Evolutionary conservation across 208 protist genomes (phyloP), one percentile per base, ranked within the genome.

Genomic region (Trypanosoma brucei): DNA sequence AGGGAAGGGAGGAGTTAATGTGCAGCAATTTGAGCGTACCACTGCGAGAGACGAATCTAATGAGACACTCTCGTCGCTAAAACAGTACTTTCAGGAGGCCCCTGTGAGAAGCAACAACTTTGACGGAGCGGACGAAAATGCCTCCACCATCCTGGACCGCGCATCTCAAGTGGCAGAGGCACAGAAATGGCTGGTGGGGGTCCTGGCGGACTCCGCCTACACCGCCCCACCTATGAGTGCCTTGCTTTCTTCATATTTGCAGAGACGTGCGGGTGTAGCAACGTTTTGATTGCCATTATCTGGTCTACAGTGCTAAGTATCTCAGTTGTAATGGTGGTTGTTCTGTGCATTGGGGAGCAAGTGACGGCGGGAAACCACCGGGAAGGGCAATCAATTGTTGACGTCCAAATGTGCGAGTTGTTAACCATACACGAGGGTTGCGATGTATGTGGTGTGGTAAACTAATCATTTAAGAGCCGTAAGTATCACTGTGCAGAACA

Each of bases 151-250:
- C 11, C 6, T 70, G 35, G 5, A 55, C 35, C 40, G 70, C 22
- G 59, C 68, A 2, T 34, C 56, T n/a, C 65, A 56, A 9, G 59
- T 65, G 55, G 31, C 38, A 13, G 58, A 57, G 50, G 63, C 70
- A n/a, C 59, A 70, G 54, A 65, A 60, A 31, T 94, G 85, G 83
- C 57, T 94, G 36, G 55, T 8, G 13, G 74, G 79, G 50, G 81
- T 94, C 34, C 75, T 94, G 2, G 72, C 76, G 3, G 84, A 90
- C 48, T 72, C 88, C 22, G 70, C 84, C 4, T 94, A 92, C 74
- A 88, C 84, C 5, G 82, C 72, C 22, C 84, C 88, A 8, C 81
- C 84, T 3, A 90, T 92, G 81, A 85, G 78, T 60, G 61, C 75
- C 2, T 67, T 91, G 37, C 79, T 94, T 14, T 81, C 84, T 0